phyloP scores from a whole-genome alignment of 2,329 filamentous ascomycete species.

The Gaeumannomyces sp. region DNA sequence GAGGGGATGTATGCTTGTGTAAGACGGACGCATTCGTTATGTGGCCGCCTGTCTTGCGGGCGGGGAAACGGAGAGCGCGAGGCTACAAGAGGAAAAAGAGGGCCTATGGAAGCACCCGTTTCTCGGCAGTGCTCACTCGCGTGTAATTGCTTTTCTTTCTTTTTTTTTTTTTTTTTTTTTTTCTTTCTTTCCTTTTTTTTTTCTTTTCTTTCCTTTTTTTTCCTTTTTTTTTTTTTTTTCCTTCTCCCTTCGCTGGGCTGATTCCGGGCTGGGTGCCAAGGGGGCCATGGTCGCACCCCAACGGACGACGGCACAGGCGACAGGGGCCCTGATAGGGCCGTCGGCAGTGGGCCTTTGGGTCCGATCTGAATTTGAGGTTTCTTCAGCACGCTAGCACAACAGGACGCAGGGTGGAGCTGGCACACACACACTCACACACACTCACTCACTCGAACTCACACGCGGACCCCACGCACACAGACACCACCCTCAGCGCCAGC shows the following conservation, averaged over 20 bases:
- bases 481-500: no score
- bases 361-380: neutral
- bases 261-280: neutral
- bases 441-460: no score
- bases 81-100: neutral
- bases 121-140: neutral
- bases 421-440: no score
- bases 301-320: neutral
- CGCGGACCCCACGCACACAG: no score
- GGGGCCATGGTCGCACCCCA: neutral
- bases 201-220: neutral
- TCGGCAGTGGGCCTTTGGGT: neutral
- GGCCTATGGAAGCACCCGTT: neutral
- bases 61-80: neutral
- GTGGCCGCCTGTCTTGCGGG: neutral
- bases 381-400: neutral
- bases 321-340: neutral
- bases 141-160: neutral
- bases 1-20: neutral
- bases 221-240: neutral
- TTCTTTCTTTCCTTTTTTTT: neutral
- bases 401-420: neutral
- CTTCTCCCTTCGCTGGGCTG: neutral
- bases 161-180: neutral
- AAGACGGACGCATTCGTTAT: neutral